Evolutionary conservation across 2,329 filamentous ascomycete genomes (phyloP).

Genomic region (Grosmannia huntii): DNA sequence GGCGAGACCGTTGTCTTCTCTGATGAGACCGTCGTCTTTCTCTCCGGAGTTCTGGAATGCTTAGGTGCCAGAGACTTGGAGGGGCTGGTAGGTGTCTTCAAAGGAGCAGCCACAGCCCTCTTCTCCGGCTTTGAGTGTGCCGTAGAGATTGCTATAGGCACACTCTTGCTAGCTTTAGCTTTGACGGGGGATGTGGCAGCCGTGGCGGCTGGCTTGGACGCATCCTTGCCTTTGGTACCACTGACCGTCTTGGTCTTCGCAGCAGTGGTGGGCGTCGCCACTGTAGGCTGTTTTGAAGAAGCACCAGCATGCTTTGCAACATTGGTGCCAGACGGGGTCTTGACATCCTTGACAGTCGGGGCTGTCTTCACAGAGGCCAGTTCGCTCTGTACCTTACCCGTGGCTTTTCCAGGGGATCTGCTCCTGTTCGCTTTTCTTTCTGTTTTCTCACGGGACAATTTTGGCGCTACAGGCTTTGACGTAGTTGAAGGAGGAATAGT

Average conservation of each 20-base stretch:
- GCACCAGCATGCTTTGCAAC: neutral
- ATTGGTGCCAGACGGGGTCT: neutral
- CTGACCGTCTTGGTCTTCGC: neutral
- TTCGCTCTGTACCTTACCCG: neutral
- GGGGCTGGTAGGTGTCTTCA: slow-evolving; percentile 26
- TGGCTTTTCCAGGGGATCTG: neutral
- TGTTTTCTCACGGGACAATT: neutral
- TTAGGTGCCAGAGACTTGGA: slow-evolving; percentile 18
- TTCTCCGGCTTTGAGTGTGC: slow-evolving; percentile 19
- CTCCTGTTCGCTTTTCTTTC: neutral
- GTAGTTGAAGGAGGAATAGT: neutral
- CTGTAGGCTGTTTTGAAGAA: neutral
- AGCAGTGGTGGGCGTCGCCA: neutral
- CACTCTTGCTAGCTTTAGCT: neutral
- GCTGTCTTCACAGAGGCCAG: neutral
- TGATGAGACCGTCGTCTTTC: slow-evolving; percentile 14
- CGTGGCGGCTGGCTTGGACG: neutral
- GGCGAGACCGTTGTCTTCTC: slow-evolving; percentile 14
- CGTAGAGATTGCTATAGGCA: slow-evolving; percentile 20
- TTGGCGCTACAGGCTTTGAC: neutral
- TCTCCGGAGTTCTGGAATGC: slow-evolving; percentile 21
- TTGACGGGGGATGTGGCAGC: neutral
- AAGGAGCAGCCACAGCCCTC: slow-evolving; percentile 22
- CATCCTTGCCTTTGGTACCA: neutral
- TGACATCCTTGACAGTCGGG: neutral